Base-by-base conservation (phyloP, 345 rosid species). In the Eutrema yunnanense region DNA sequence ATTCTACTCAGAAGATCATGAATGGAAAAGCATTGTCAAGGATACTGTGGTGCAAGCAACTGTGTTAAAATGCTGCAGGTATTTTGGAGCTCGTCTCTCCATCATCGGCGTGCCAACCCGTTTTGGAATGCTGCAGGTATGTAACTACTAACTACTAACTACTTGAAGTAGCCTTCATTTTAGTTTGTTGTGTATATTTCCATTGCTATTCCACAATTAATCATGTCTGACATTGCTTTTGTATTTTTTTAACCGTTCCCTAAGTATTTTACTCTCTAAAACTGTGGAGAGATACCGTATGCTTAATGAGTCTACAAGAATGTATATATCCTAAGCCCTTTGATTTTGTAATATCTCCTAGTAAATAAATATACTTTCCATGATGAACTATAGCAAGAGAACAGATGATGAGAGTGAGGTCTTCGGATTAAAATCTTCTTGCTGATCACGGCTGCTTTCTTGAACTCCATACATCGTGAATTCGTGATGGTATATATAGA, bases 261-360 rank as follows among this genome's bases (percentile, higher is more conserved):
- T 83, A 79, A 60, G 81, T 72, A 62, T 70, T 82, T 83, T 80
- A 85, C 80, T 60, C 67, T 72, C 89, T 81, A 87, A 47, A 71
- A 80, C 81, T 81, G 78, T 74, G 49, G 75, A 77, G 73, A 72
- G 75, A 73, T 75, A 79, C 80, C 67, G 79, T 81, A 83, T 64
- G 73, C 51, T 73, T 64, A 73, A 81, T 61, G 62, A 78, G 79
- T 82, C 89, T 86, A 86, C 80, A 80, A 85, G 83, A 79, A 80
- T 74, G 86, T 84, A 86, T 69, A 68, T 75, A 47, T 79, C 83
- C 87, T 83, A 81, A 75, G 57, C 61, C 76, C 69, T 73, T 82
- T 75, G 81, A 36, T 77, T 73, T 51, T 79, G 54, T 53, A 71
- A 9, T 26, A 71, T 72, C 76, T 80, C 77, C 84, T 80, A 58